phyloP scores from a whole-genome alignment of 2,329 filamentous ascomycete genomes.

The Neopestalotiopsis sp. region DNA sequence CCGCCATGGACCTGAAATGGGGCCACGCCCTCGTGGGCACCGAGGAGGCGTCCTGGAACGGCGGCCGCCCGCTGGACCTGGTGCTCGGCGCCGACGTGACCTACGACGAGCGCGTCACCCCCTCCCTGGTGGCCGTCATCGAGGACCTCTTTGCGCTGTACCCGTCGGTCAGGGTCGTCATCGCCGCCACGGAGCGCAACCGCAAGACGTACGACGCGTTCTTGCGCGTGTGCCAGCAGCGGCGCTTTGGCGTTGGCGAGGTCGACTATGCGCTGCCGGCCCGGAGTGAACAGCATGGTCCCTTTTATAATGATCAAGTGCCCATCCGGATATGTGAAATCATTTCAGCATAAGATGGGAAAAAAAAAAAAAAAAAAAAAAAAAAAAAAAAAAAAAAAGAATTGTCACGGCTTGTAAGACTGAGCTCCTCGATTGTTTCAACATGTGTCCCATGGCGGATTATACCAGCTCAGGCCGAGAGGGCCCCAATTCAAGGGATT shows the following conservation, averaged over 20 bases:
- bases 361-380: background rate
- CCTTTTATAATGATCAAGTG: constrained; percentile 67
- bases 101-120: constrained; percentile 70
- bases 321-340: constrained; percentile 62
- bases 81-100: constrained; percentile 80
- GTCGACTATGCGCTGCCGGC: constrained; percentile 47
- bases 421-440: too few relatives aligned
- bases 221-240: constrained; percentile 59
- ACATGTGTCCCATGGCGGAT: too few relatives aligned
- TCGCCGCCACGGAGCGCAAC: constrained; percentile 75
- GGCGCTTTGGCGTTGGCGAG: constrained; percentile 46
- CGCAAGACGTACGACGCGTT: constrained; percentile 71
- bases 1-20: constrained; percentile 66
- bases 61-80: constrained; percentile 58
- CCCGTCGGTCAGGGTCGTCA: constrained; percentile 62
- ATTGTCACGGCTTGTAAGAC: background rate
- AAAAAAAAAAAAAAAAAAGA: background rate
- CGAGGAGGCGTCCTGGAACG: constrained; percentile 59
- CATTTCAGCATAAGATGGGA: constrained; percentile 23
- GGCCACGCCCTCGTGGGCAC: constrained; percentile 63
- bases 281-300: constrained; percentile 56
- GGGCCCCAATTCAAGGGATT: too few relatives aligned
- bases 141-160: constrained; percentile 64
- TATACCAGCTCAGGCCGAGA: too few relatives aligned
- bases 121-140: constrained; percentile 68